A percentile compares a stretch with the other conserved stretches of the same genome.
phyloP scores from a whole-genome alignment of 2,329 filamentous ascomycete species.

The Apiospora koreana region DNA sequence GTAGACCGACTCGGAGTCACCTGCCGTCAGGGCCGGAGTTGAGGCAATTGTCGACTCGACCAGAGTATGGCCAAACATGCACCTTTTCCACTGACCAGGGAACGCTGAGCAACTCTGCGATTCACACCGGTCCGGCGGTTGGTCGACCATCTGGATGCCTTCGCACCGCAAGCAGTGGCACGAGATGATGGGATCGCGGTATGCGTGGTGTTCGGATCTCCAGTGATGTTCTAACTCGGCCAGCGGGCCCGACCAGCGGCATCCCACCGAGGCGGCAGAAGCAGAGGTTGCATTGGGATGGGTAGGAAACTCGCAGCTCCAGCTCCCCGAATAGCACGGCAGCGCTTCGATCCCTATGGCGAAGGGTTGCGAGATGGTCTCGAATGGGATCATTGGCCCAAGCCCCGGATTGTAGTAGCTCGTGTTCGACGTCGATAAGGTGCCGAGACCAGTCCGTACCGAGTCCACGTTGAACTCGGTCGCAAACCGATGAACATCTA shows the following conservation, averaged over 20 bases:
- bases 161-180: slow-evolving; percentile 25
- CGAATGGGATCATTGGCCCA: background rate
- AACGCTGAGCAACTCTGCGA: slow-evolving; percentile 16
- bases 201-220: slow-evolving; percentile 23
- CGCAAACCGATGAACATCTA: slow-evolving; percentile 8
- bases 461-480: slow-evolving; percentile 8
- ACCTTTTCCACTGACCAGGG: slow-evolving; percentile 10
- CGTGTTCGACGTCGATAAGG: background rate
- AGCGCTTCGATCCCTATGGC: slow-evolving; percentile 14
- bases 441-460: slow-evolving; percentile 6
- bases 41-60: slow-evolving; percentile 18
- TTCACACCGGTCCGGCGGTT: slow-evolving; percentile 18
- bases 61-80: slow-evolving; percentile 11
- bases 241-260: slow-evolving; percentile 29
- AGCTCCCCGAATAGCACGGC: background rate
- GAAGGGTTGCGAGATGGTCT: slow-evolving; percentile 8
- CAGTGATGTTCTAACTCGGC: slow-evolving; percentile 26
- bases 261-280: slow-evolving; percentile 17
- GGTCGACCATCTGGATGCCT: slow-evolving; percentile 15
- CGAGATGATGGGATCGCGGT: slow-evolving; percentile 21
- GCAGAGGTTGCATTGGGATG: background rate
- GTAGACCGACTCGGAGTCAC: slow-evolving; percentile 25
- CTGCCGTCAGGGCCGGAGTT: slow-evolving; percentile 20
- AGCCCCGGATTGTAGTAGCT: slow-evolving; percentile 15
- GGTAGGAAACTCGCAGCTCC: slow-evolving; percentile 27